Evolutionary conservation across 352 stramenopile genomes (phyloP), one percentile per base, ranked within the genome.

Genomic region (Globisporangium alternatum): DNA sequence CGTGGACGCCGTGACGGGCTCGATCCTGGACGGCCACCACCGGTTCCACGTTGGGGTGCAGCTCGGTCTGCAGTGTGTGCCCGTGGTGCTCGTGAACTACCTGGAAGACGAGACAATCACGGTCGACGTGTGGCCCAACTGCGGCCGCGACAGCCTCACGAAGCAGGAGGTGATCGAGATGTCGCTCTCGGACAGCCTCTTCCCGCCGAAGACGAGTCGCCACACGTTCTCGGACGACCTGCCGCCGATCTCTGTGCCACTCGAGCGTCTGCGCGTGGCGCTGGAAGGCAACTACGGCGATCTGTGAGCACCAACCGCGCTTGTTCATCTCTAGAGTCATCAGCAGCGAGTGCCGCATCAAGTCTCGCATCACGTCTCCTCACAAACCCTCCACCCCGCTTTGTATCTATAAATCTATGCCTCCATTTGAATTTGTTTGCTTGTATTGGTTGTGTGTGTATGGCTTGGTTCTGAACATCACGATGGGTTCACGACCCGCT

Each of bases 91-190:
- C 35, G 87, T 95, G 9, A 75, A 93, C 57, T 95, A 95, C 63
- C 51, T 95, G n/a, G 81, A 79, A 31, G 85, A 95, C 55, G 85
- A 91, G 3, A 77, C 78, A 22, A 93, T 95, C 56, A 91, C 85
- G 15, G 87, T 95, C 10, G 87, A 95, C 37, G 87, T 95, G 7
- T 95, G 87, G 87, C 87, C 87, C 1, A 84, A 91, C 60, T 93
- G 87, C 55, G 87, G 87, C 52, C 84, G 83, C 39, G 87, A 95
- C 65, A 80, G 68, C 35, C 77, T 95, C 22, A 90, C 87, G 19
- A 95, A 95, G 70, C 68, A 86, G 51, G 78, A 95, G 52, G 87
- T 95, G 57, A 88, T 95, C 54, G 76, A 77, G 4, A 93, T 95
- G 84, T 82, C 87, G 49, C 79, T 95, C 21, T 95, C 87, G 55